Evolutionary conservation across 106 monocot genomes (phyloP).

Genomic region (Agapanthus africanus): DNA sequence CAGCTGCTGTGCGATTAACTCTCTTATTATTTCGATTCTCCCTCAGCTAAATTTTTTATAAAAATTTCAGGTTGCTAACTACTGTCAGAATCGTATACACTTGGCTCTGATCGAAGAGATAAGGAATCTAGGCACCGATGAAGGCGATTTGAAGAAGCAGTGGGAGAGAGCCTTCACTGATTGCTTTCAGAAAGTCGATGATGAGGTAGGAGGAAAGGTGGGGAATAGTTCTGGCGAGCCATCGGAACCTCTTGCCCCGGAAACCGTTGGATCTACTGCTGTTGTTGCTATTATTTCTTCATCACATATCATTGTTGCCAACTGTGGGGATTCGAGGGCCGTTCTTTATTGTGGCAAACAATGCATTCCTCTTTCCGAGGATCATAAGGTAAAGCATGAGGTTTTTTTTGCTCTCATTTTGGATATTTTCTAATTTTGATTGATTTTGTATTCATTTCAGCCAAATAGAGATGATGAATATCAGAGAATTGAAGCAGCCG

Average conservation of each 20-base stretch:
- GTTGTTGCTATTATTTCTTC: constrained; percentile 56
- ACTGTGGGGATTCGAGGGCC: constrained; percentile 71
- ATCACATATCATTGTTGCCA: constrained; percentile 53
- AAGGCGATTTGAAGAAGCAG: constrained; percentile 24
- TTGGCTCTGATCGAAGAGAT: constrained; percentile 39
- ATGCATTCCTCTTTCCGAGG: constrained; percentile 44
- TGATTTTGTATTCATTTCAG: no score
- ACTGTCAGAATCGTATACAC: constrained; percentile 42
- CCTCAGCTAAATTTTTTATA: not conserved
- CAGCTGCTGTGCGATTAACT: no score
- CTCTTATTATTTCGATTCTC: not conserved
- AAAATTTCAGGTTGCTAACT: constrained; percentile 50
- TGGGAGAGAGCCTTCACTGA: constrained; percentile 52
- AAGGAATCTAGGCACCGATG: constrained; percentile 13
- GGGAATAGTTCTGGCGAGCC: constrained; percentile 3
- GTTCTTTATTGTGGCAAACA: constrained; percentile 58
- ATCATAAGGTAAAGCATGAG: constrained; percentile 44
- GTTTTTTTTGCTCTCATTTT: not conserved
- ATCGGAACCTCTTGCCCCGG: constrained; percentile 44
- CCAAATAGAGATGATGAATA: constrained; percentile 84
- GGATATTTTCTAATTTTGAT: no score
- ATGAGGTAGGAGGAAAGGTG: constrained; percentile 37
- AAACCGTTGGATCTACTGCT: constrained; percentile 69
- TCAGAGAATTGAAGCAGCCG: constrained; percentile 75
- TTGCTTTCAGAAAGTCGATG: constrained; percentile 63